phyloP scores from a whole-genome alignment of 768 basidiomycete genomes.

The Boletus coccyginus region DNA sequence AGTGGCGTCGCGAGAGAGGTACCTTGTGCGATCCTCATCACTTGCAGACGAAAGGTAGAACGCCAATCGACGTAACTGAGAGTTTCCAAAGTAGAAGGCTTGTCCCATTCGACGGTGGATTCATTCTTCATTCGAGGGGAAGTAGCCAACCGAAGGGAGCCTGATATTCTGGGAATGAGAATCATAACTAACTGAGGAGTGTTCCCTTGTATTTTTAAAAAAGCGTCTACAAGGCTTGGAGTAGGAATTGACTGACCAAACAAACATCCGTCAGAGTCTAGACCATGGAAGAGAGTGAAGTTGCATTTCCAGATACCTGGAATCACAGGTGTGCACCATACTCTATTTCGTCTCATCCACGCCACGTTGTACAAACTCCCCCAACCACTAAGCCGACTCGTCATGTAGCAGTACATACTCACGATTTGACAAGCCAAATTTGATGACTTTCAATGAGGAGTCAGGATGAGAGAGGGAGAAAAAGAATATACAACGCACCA shows the following conservation, averaged over 20 bases:
- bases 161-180: background rate
- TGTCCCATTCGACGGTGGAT: background rate
- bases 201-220: background rate
- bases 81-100: background rate
- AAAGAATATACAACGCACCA: slow-evolving; percentile 46
- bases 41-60: background rate
- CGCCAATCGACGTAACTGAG: no score
- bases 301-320: background rate
- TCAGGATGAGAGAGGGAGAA: slow-evolving; percentile 5
- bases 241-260: background rate
- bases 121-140: background rate
- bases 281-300: background rate
- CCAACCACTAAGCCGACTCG: slow-evolving; percentile 48
- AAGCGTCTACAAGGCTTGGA: background rate
- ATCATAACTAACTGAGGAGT: background rate
- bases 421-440: slow-evolving; percentile 75
- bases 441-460: slow-evolving; percentile 56
- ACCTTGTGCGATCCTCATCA: no score
- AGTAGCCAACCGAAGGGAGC: background rate
- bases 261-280: background rate
- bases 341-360: background rate
- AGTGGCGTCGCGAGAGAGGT: background rate
- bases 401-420: slow-evolving; percentile 89
- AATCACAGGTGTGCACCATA: background rate
- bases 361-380: background rate